Percentiles rank a stretch among this genome's conserved stretches.
These are phyloP conservation scores for Eimeria praecox DNA, from an alignment of 169 alveolate species.

Conservation along the genomic window DNA sequence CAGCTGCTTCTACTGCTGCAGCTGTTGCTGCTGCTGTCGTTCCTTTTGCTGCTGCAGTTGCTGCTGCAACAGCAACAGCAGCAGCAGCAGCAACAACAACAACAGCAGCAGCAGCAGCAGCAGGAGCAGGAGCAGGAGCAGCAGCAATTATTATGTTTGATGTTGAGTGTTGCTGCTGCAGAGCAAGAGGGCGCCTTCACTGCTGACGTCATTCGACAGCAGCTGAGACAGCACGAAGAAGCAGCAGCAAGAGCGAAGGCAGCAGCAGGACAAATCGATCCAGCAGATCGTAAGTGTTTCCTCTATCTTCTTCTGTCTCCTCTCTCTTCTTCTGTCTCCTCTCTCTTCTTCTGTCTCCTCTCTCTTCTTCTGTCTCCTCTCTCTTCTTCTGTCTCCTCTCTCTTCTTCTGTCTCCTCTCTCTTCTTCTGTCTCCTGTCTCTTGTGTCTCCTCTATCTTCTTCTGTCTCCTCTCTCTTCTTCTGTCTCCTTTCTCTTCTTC, in stretches of 20 bases:
- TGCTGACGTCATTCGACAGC: constrained; percentile 80
- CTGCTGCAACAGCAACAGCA: neutral
- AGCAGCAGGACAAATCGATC: constrained; percentile 80
- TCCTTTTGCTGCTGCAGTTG: neutral
- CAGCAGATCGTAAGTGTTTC: constrained; percentile 50
- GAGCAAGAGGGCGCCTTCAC: constrained; percentile 81
- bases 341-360: neutral
- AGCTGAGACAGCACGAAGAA: constrained; percentile 78
- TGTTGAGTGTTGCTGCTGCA: neutral
- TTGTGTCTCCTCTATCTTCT: too few species aligned
- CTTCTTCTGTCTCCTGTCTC: too few species aligned
- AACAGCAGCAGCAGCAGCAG: neutral
- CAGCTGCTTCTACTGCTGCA: constrained; percentile 3
- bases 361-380: neutral
- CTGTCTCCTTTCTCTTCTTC: neutral
- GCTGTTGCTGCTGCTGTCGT: neutral
- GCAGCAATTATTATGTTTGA: too few species aligned
- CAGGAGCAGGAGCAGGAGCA: too few species aligned
- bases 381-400: neutral
- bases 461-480: constrained; percentile 2
- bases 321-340: neutral
- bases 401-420: neutral
- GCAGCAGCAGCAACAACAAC: neutral
- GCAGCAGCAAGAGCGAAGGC: constrained; percentile 79
- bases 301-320: neutral